These are phyloP conservation scores for Venturiaceae sp. DNA, from an alignment of 2,329 filamentous ascomycete species.

Conservation along the genomic window DNA sequence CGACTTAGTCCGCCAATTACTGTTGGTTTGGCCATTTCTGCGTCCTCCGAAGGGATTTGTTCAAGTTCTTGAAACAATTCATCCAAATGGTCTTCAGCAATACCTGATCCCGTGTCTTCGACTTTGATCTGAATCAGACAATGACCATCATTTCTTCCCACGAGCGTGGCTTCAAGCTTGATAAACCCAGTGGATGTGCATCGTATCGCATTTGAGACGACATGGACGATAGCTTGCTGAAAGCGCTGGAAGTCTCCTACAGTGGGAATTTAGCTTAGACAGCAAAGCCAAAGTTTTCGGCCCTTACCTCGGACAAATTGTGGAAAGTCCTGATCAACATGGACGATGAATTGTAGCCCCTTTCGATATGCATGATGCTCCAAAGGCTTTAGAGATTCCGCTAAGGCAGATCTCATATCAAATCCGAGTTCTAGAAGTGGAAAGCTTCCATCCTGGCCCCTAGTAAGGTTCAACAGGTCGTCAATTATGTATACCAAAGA, in stretches of 20 bases:
- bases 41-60: constrained; percentile 54
- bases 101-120: constrained; percentile 63
- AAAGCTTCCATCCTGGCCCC: constrained; percentile 71
- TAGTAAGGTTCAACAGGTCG: constrained; percentile 78
- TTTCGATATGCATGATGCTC: constrained; percentile 66
- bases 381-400: constrained; percentile 70
- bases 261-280: too few species aligned
- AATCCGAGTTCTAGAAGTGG: constrained; percentile 75
- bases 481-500: constrained; percentile 92
- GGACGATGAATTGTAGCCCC: constrained; percentile 58
- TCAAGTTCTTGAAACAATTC: constrained; percentile 51
- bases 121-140: constrained; percentile 65
- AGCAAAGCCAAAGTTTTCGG: too few species aligned
- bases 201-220: constrained; percentile 77
- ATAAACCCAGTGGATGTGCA: constrained; percentile 61
- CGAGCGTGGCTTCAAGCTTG: constrained; percentile 58
- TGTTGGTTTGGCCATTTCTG: constrained; percentile 23
- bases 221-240: constrained; percentile 69
- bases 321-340: constrained; percentile 61
- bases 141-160: constrained; percentile 33
- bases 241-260: constrained; percentile 73
- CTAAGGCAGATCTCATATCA: constrained; percentile 58
- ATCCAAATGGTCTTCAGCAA: constrained; percentile 47
- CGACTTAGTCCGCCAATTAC: not conserved
- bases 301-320: constrained; percentile 55